Base-by-base conservation (phyloP, 768 basidiomycete species). In the Cubamyces sp. region DNA sequence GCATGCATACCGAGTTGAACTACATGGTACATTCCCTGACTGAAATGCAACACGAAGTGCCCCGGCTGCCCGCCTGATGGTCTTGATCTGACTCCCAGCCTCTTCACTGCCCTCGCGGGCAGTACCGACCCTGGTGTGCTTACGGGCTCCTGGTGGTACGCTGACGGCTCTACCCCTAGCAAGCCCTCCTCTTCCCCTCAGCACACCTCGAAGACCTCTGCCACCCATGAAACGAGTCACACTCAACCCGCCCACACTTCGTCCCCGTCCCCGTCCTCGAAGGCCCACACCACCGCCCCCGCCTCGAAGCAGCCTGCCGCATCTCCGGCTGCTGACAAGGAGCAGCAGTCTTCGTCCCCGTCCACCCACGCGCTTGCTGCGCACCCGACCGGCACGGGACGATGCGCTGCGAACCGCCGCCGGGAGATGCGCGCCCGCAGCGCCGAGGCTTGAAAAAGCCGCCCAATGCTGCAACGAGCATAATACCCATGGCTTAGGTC, bases 1-100 rank as follows among this genome's bases (percentile, higher is more conserved):
- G 57, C 30, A 16, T 19, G 42, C 23, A 43, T 23, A 6, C 21
- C 30, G 14, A 14, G n/a, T 34, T 14, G 8, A 21, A n/a, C n/a
- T 45, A 19, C 14, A 26, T 49, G 19, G 26, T 23, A 15, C 11
- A 3, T 39, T 39, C 6, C 45, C 45, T 15, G 3, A 14, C n/a
- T 41, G 16, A 26, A 21, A 15, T 40, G n/a, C 11, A 8, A 9
- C 37, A 34, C 25, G 15, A 64, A 89, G 83, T 91, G 90, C 70
- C 82, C 84, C 45, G 82, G 80, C 14, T 92, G 91, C 71, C 83
- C 84, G 28, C 81, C 70, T 28, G 82, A 79, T 18, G 89, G 82
- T 39, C 80, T 92, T 30, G 91, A 93, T 75, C 76, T 92, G 61
- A 86, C 86, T 18, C 70, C 74, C 15, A 84, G 85, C 51, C 79